phyloP scores from a whole-genome alignment of 108 stramenopile species.

The Skeletonema grethae region DNA sequence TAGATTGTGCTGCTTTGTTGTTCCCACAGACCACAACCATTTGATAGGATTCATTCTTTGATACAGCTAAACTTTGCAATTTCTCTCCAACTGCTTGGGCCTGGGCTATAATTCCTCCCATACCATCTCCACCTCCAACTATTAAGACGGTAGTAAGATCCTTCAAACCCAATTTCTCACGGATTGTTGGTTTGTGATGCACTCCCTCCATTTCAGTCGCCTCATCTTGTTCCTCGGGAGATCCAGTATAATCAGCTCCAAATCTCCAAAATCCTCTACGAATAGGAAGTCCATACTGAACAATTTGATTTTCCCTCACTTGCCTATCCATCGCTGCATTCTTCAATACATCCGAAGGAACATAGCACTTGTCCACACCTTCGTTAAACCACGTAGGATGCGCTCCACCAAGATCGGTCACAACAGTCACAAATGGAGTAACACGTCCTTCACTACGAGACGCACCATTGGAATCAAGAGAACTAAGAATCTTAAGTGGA shows the following conservation, averaged over 20 bases:
- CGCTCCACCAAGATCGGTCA: slow-evolving; percentile 95
- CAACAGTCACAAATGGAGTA: slow-evolving; percentile 94
- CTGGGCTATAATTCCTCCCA: slow-evolving; percentile 90
- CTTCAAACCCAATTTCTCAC: slow-evolving; percentile 66
- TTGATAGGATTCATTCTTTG: slow-evolving; percentile 44
- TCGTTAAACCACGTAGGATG: slow-evolving; percentile 94
- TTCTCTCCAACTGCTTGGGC: slow-evolving; percentile 67
- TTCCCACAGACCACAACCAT: slow-evolving; percentile 97
- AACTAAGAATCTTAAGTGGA: slow-evolving; percentile 78
- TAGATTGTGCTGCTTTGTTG: slow-evolving; percentile 71
- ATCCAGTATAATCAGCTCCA: slow-evolving; percentile 33
- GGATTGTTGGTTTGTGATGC: slow-evolving; percentile 49
- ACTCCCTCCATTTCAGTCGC: slow-evolving; percentile 36
- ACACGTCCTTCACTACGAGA: slow-evolving; percentile 41
- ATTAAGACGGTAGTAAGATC: slow-evolving; percentile 84
- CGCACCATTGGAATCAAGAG: slow-evolving; percentile 56
- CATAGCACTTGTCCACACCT: slow-evolving; percentile 88
- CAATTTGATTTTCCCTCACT: slow-evolving; percentile 69
- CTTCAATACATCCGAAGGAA: slow-evolving; percentile 84
- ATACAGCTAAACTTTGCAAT: slow-evolving; percentile 47
- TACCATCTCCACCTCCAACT: slow-evolving; percentile 96
- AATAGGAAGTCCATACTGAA: slow-evolving; percentile 92
- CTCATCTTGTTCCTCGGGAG: slow-evolving; percentile 25
- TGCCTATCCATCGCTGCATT: slow-evolving; percentile 60
- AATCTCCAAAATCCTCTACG: slow-evolving; percentile 91